Percentiles rank a stretch among this genome's conserved stretches.
phyloP scores from a whole-genome alignment of 2,329 filamentous ascomycete genomes.

The Epichloe sylvatica region DNA sequence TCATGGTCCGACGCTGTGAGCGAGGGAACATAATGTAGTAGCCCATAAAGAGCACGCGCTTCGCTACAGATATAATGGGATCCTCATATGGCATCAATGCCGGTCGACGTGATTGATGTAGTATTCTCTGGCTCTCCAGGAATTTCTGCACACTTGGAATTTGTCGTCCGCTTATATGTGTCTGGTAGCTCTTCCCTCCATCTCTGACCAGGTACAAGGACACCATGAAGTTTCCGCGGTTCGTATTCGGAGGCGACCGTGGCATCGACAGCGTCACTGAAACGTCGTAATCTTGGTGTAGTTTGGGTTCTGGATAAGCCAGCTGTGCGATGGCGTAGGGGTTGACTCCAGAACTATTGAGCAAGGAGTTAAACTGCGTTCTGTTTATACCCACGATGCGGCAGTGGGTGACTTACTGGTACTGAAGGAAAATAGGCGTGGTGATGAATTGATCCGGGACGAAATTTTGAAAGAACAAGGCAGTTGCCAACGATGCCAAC shows the following conservation, averaged over 20 bases:
- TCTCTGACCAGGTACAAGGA: slow-evolving; percentile 53
- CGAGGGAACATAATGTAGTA: slow-evolving; percentile 55
- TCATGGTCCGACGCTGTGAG: slow-evolving; percentile 48
- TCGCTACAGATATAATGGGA: slow-evolving; percentile 47
- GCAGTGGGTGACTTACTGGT: slow-evolving; percentile 32
- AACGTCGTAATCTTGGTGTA: slow-evolving; percentile 74
- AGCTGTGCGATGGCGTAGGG: slow-evolving; percentile 39
- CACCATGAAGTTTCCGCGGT: slow-evolving; percentile 88
- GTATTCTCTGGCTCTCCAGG: slow-evolving; percentile 25
- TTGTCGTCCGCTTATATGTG: neutral
- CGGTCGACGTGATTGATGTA: slow-evolving; percentile 56
- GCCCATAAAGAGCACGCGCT: slow-evolving; percentile 48
- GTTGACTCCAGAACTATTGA: slow-evolving; percentile 30
- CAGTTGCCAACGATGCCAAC: slow-evolving; percentile 34
- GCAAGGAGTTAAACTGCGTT: slow-evolving; percentile 6
- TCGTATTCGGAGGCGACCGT: slow-evolving; percentile 59
- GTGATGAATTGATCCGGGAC: slow-evolving; percentile 40
- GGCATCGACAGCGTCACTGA: slow-evolving; percentile 62
- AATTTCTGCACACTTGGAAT: slow-evolving; percentile 15
- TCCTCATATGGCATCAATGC: slow-evolving; percentile 71
- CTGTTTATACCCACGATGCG: neutral
- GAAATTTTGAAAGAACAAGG: slow-evolving; percentile 42
- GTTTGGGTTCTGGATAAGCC: slow-evolving; percentile 40
- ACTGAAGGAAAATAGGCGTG: slow-evolving; percentile 42
- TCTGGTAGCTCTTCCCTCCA: neutral